Percentiles rank a stretch among this genome's conserved stretches.
Evolutionary conservation across 306 rosid genomes (phyloP).

Genomic region (Begonia peltatifolia): DNA sequence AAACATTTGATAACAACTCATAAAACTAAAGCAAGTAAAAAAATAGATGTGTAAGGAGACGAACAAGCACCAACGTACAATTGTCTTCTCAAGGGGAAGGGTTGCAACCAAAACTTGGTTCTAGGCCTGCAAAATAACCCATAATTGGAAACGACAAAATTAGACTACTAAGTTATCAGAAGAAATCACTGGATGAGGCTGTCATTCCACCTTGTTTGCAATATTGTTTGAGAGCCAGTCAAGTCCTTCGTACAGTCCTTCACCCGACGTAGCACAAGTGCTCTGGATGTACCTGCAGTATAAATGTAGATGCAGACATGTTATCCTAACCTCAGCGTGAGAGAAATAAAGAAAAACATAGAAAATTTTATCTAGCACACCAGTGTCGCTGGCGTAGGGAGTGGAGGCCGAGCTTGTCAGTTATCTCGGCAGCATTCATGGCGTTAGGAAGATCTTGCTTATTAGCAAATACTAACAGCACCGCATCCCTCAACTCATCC

Average conservation of each 20-base stretch:
- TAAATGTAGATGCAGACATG: not conserved
- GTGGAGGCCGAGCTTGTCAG: slow-evolving; percentile 51
- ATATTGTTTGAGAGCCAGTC: slow-evolving; percentile 73
- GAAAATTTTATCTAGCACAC: slow-evolving; percentile 11
- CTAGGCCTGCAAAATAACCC: not conserved
- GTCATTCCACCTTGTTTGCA: slow-evolving; percentile 32
- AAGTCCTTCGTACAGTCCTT: slow-evolving; percentile 61
- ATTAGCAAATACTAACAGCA: slow-evolving; percentile 57
- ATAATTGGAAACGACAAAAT: not conserved
- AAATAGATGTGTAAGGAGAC: not conserved
- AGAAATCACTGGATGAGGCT: not conserved
- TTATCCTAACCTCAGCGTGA: too few species aligned
- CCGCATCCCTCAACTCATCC: slow-evolving; percentile 61
- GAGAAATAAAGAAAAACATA: not conserved
- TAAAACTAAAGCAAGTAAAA: too few species aligned
- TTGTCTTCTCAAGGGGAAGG: not conserved
- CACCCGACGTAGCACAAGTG: slow-evolving; percentile 65
- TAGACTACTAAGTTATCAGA: too few species aligned
- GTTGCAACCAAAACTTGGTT: not conserved
- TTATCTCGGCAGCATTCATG: slow-evolving; percentile 64
- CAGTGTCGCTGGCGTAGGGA: slow-evolving; percentile 58
- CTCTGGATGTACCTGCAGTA: slow-evolving; percentile 54
- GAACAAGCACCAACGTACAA: not conserved
- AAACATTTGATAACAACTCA: too few species aligned
- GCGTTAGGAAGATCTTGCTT: slow-evolving; percentile 71